Evolutionary conservation across 1,139 yeast genomes (phyloP).

Genomic region (Lizanozyma gosingica): DNA sequence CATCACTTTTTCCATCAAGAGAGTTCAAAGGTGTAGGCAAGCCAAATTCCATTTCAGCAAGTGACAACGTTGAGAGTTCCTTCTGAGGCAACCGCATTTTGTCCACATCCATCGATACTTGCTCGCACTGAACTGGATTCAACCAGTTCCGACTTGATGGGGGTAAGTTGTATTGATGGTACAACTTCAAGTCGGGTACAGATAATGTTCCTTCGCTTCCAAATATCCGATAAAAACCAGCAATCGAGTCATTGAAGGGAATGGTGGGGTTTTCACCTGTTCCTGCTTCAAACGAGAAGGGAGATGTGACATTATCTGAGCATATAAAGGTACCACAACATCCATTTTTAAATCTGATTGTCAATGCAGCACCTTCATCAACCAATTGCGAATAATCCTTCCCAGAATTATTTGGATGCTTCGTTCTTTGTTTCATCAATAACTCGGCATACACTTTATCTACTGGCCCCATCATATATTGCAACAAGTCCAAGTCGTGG

Average conservation of each 20-base stretch:
- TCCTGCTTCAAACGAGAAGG: slow-evolving; percentile 33
- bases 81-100: slow-evolving; percentile 12
- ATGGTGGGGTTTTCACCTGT: slow-evolving; percentile 38
- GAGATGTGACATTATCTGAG: slow-evolving; percentile 33
- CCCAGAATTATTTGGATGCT: background rate
- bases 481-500: slow-evolving; percentile 35
- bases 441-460: slow-evolving; percentile 30
- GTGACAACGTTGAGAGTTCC: slow-evolving; percentile 1
- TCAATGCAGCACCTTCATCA: slow-evolving; percentile 38
- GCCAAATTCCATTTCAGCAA: slow-evolving; percentile 6
- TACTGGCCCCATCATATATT: slow-evolving; percentile 33
- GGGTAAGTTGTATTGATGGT: slow-evolving; percentile 17
- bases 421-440: slow-evolving; percentile 21
- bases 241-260: slow-evolving; percentile 22
- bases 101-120: slow-evolving; percentile 6
- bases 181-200: slow-evolving; percentile 31
- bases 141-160: slow-evolving; percentile 21
- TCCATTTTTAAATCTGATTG: slow-evolving; percentile 29
- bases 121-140: slow-evolving; percentile 20
- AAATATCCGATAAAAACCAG: slow-evolving; percentile 32
- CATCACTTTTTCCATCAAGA: background rate
- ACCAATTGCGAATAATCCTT: slow-evolving; percentile 15
- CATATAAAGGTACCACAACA: slow-evolving; percentile 34
- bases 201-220: slow-evolving; percentile 34
- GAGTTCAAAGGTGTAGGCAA: background rate